A percentile compares a stretch with the other conserved stretches of the same genome.
Conservation (phyloP, 2,329 filamentous ascomycete species). For the Tricladium varicosporioides region DNA sequence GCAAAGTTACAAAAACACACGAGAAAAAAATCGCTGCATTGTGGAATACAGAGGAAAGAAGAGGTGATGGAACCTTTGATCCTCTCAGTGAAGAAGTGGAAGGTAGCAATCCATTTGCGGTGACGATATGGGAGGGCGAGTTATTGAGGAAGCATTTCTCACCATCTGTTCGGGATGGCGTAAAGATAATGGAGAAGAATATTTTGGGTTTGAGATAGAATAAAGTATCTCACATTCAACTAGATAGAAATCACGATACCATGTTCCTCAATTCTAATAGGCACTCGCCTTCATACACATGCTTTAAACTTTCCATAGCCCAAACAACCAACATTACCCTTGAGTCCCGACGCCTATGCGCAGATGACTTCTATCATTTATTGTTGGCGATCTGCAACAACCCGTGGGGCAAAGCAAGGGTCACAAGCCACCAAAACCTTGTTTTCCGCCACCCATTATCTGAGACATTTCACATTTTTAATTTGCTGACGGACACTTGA, state of each 20-base stretch:
- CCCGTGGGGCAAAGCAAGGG: not conserved
- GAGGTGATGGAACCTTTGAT: constrained; percentile 85
- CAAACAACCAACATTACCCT: too few relatives aligned
- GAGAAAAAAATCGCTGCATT: constrained; percentile 78
- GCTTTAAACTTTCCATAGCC: too few relatives aligned
- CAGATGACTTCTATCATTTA: too few relatives aligned
- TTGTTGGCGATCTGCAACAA: not conserved
- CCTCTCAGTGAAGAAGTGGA: constrained; percentile 72
- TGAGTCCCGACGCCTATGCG: too few relatives aligned
- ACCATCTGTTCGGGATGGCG: constrained; percentile 77
- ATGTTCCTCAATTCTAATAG: not conserved
- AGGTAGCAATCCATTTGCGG: constrained; percentile 84
- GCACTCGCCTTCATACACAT: too few relatives aligned
- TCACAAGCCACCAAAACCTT: not conserved
- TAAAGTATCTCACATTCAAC: too few relatives aligned
- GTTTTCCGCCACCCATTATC: not conserved
- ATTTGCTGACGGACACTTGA: not conserved
- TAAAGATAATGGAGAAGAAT: constrained; percentile 66
- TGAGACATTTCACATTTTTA: not conserved
- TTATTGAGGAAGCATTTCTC: constrained; percentile 81
- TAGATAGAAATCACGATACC: not conserved
- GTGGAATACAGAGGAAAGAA: constrained; percentile 92
- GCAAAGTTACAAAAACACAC: constrained; percentile 77
- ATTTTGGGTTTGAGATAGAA: constrained; percentile 30
- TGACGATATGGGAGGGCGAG: constrained; percentile 92